These are phyloP conservation scores for Senecio squalidus DNA, from an alignment of 140 eudicot genomes.

Conservation along the genomic window DNA sequence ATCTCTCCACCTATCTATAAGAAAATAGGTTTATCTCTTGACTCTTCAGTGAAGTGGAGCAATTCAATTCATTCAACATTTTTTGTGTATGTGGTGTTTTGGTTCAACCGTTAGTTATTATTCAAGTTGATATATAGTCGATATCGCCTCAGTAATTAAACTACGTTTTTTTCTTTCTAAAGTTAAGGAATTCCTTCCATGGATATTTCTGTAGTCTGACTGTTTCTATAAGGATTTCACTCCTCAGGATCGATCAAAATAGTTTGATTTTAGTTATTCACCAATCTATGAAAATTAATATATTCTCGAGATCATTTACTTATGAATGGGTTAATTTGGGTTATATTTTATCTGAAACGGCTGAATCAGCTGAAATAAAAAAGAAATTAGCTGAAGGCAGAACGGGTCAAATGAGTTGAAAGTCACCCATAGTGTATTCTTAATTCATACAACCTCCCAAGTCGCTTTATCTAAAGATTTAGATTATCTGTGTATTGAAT, in stretches of 20 bases:
- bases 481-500: too few species aligned
- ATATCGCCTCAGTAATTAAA: not conserved
- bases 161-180: not conserved
- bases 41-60: not conserved
- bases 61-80: not conserved
- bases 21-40: not conserved
- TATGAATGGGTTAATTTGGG: conserved; percentile 2
- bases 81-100: not conserved
- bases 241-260: not conserved
- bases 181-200: not conserved
- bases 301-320: not conserved
- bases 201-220: not conserved
- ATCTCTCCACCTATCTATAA: conserved; percentile 1
- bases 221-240: not conserved
- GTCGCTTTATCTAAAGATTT: too few species aligned
- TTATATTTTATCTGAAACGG: too few species aligned
- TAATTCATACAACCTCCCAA: too few species aligned
- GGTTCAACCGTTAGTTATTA: not conserved
- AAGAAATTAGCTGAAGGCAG: too few species aligned
- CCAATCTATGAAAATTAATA: not conserved
- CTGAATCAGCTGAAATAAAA: too few species aligned
- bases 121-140: not conserved
- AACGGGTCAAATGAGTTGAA: too few species aligned
- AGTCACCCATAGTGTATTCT: too few species aligned
- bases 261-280: conserved; percentile 1